phyloP scores from a whole-genome alignment of 148 eudicot genomes.

The Pharnaceum exiguum region DNA sequence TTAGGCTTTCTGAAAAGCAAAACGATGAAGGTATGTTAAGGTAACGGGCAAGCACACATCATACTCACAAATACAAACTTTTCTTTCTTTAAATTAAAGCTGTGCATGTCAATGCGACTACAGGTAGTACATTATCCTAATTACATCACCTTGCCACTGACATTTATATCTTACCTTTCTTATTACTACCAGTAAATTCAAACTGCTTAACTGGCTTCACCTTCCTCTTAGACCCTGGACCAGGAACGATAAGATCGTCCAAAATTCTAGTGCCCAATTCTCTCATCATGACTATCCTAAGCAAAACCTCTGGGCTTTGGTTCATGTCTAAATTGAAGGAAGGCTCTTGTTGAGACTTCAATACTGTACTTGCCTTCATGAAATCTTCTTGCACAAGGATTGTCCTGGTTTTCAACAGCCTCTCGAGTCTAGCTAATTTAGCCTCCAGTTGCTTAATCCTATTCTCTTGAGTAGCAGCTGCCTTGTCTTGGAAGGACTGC shows the following conservation, averaged over 20 bases:
- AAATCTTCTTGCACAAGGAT: not conserved
- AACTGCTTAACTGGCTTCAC: not conserved
- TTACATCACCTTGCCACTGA: too few species aligned
- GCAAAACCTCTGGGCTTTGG: not conserved
- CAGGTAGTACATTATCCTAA: too few species aligned
- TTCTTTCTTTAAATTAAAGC: too few species aligned
- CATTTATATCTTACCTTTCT: not conserved
- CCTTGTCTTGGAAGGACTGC: conserved; percentile 4
- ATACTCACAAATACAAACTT: too few species aligned
- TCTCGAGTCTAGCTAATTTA: conserved; percentile 17
- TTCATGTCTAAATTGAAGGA: not conserved
- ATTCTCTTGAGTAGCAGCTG: conserved; percentile 6
- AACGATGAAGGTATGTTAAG: too few species aligned
- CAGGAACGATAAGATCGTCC: conserved; percentile 4
- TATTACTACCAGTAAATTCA: not conserved
- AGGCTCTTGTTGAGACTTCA: not conserved
- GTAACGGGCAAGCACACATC: too few species aligned
- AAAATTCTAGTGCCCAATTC: not conserved
- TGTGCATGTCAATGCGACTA: too few species aligned
- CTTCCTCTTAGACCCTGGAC: not conserved
- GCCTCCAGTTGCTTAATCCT: conserved; percentile 12
- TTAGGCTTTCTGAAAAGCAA: too few species aligned
- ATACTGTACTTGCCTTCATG: not conserved
- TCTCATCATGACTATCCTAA: not conserved
- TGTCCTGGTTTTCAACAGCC: not conserved